Evolutionary conservation across 768 basidiomycete genomes (phyloP), one percentile per base, ranked within the genome.

Genomic region (Dioszegia hungarica): DNA sequence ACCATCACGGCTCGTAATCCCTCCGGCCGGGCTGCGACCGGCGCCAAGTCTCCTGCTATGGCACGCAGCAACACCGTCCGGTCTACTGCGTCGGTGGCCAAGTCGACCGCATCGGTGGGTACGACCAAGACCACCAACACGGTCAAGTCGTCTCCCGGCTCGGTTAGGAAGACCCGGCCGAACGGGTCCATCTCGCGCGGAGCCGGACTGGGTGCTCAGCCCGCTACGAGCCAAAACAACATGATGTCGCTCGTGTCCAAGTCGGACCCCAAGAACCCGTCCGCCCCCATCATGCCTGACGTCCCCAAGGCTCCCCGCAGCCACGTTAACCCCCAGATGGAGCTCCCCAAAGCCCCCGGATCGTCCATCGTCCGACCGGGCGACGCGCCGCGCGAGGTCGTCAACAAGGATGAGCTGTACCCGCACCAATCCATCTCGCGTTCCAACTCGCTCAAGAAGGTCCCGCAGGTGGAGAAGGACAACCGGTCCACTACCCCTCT

Each of bases 231-330:
- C 27, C 63, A 61, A 1, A 57, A 63, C 11, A 70, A 54, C 52
- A 70, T 73, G 60, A 73, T 73, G 71, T 57, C 60, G 10, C 56
- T 73, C 0, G 66, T 73, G n/a, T 64, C 31, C 6, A 33, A 47
- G 17, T n/a, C n/a, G n/a, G 28, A 48, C 19, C 41, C 41, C 41
- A 29, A 48, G 5, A 51, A 51, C 22, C 49, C 49, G n/a, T 34
- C 49, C 15, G 24, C 57, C 14, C 72, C 75, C 5, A 55, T 52
- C 33, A 70, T 76, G 73, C 67, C 66, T 11, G 75, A 76, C 10
- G 64, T 76, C 1, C 75, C 75, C 14, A 76, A 74, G 46, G 75
- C 75, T 1, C 75, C 75, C 14, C 61, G 63, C 38, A 66, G 63
- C 38, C 70, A 74, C 20, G 71, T 74, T 15, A 68, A 61, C 6